Evolutionary conservation across 2,329 filamentous ascomycete genomes (phyloP).

Genomic region (Aspergillus intermedius): DNA sequence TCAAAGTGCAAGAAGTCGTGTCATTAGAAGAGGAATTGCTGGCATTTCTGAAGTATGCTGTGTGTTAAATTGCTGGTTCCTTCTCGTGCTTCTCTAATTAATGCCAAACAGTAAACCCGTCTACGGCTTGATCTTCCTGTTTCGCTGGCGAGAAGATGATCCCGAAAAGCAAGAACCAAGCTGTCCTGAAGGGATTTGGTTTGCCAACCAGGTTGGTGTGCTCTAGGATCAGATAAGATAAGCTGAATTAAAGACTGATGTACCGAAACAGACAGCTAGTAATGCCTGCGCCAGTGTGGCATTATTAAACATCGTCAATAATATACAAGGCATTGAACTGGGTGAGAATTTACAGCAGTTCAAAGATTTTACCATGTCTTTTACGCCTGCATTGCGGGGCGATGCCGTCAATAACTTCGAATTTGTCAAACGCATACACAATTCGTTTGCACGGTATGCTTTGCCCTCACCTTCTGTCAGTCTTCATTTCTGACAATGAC

Average conservation of each 20-base stretch:
- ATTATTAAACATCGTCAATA: slow-evolving; percentile 89
- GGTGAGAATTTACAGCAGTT: slow-evolving; percentile 66
- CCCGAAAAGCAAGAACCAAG: slow-evolving; percentile 45
- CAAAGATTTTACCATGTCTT: slow-evolving; percentile 61
- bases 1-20: slow-evolving; percentile 71
- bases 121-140: slow-evolving; percentile 84
- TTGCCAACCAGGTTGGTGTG: slow-evolving; percentile 71
- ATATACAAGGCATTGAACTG: slow-evolving; percentile 59
- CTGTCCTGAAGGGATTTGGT: slow-evolving; percentile 70
- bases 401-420: slow-evolving; percentile 66
- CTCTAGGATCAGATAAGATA: neutral
- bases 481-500: neutral
- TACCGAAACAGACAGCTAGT: slow-evolving; percentile 56
- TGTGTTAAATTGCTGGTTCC: neutral
- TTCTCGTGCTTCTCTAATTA: neutral
- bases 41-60: slow-evolving; percentile 54
- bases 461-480: neutral
- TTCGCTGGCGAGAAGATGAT: slow-evolving; percentile 61
- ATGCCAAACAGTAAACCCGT: slow-evolving; percentile 56
- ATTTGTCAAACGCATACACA: slow-evolving; percentile 76
- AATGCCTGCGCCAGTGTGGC: slow-evolving; percentile 93
- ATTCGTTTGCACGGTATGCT: slow-evolving; percentile 70
- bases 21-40: slow-evolving; percentile 62
- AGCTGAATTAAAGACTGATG: slow-evolving; percentile 2
- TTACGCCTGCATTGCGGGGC: slow-evolving; percentile 68